phyloP scores from a whole-genome alignment of 1,284 basidiomycete species.

The Irpex sp. region DNA sequence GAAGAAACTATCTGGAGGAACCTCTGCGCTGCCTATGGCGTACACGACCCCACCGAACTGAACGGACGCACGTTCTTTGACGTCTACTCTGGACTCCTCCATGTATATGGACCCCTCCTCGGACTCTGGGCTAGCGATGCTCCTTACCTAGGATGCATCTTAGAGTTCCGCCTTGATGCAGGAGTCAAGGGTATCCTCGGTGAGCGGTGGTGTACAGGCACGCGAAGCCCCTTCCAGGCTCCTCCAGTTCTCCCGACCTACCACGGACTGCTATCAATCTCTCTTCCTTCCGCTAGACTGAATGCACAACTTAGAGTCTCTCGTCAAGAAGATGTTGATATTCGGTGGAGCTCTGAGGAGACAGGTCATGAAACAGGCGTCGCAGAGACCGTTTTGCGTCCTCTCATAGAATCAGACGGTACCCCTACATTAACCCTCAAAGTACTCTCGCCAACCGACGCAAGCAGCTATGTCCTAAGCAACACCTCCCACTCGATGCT shows the following conservation, averaged over 20 bases:
- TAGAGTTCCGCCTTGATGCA: constrained; percentile 7
- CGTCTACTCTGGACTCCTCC: constrained; percentile 8
- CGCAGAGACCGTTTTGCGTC: no score
- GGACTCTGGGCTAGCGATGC: constrained; percentile 13
- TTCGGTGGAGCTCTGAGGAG: no score
- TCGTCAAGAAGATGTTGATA: no score
- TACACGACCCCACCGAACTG: neutral
- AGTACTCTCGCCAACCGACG: neutral
- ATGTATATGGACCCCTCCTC: constrained; percentile 7
- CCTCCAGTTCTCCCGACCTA: neutral
- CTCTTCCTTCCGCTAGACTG: no score
- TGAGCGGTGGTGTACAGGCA: constrained; percentile 4
- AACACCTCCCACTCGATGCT: constrained; percentile 4
- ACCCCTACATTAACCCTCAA: neutral
- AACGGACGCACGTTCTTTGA: neutral
- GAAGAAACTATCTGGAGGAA: constrained; percentile 21
- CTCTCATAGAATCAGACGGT: neutral
- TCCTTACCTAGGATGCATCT: constrained; percentile 6
- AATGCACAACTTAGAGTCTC: neutral
- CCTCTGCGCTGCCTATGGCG: constrained; percentile 8
- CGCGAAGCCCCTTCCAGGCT: neutral
- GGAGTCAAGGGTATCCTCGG: constrained; percentile 5
- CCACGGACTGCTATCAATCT: neutral
- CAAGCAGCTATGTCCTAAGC: neutral
- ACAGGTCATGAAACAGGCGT: no score